Conservation (phyloP, 345 rosid species). For the Hibiscus trionum region DNA sequence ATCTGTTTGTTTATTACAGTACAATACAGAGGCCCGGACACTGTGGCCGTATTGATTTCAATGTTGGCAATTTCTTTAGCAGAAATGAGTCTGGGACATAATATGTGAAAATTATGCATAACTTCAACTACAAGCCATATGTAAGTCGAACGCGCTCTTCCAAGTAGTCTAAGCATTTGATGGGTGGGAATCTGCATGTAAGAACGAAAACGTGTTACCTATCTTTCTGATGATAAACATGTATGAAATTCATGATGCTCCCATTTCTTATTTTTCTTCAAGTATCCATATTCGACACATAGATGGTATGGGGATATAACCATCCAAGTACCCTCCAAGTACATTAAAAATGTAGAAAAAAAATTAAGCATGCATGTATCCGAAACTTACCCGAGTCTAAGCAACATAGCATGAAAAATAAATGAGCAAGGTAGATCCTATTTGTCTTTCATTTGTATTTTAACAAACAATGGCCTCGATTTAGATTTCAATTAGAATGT, state of each 20-base stretch:
- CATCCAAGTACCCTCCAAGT: neutral
- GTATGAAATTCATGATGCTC: neutral
- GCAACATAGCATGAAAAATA: too few relatives aligned
- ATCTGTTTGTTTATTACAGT: neutral
- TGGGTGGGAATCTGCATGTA: slow-evolving; percentile 5
- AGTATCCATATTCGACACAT: too few relatives aligned
- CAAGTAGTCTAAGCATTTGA: neutral
- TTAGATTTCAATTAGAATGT: neutral
- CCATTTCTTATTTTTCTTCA: too few relatives aligned
- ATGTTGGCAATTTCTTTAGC: neutral
- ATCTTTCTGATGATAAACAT: neutral
- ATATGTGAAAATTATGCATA: too few relatives aligned
- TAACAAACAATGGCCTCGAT: too few relatives aligned
- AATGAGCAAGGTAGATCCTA: too few relatives aligned
- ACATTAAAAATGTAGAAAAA: too few relatives aligned
- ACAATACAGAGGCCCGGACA: neutral
- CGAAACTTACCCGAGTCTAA: too few relatives aligned
- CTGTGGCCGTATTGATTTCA: neutral
- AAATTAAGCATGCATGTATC: too few relatives aligned
- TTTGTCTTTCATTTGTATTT: too few relatives aligned
- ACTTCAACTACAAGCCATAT: neutral
- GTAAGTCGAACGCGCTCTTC: neutral
- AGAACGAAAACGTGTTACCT: neutral
- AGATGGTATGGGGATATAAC: too few relatives aligned
- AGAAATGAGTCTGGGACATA: too few relatives aligned